Percentiles rank a stretch among this genome's conserved stretches.
Evolutionary conservation across 768 basidiomycete species (phyloP).

Genomic region (Hygrophoropsis aurantiaca): DNA sequence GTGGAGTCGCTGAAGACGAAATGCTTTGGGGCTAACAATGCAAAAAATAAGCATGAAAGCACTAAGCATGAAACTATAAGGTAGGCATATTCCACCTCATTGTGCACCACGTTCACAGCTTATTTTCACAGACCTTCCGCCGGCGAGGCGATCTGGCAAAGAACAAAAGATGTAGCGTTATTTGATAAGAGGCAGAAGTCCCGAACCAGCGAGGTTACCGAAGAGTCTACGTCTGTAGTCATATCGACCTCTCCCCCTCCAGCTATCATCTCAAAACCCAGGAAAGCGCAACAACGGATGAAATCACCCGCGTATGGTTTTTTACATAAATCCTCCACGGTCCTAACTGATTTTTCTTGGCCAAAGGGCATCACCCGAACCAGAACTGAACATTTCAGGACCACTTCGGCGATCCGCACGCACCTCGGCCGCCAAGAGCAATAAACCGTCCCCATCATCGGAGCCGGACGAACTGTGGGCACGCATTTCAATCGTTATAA

Average conservation of each 20-base stretch:
- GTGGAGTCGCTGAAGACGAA: too few species aligned
- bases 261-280: too few species aligned
- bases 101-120: neutral
- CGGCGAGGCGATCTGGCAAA: constrained; percentile 17
- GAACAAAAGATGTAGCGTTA: neutral
- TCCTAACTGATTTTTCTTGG: neutral
- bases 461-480: constrained; percentile 71
- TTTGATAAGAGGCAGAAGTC: constrained; percentile 17
- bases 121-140: constrained; percentile 13
- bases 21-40: too few species aligned
- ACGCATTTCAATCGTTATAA: neutral
- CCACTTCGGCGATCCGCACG: constrained; percentile 37
- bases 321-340: too few species aligned
- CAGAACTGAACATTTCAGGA: constrained; percentile 6
- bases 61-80: too few species aligned
- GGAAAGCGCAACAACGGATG: too few species aligned
- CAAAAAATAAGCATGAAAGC: too few species aligned
- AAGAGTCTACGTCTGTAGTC: neutral
- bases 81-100: too few species aligned
- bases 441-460: constrained; percentile 13
- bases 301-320: too few species aligned
- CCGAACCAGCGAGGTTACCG: constrained; percentile 8
- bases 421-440: constrained; percentile 25
- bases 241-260: constrained; percentile 8
- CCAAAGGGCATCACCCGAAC: constrained; percentile 12